Conservation (phyloP, 495 filamentous ascomycete genomes). For the Penicillium lividum region DNA sequence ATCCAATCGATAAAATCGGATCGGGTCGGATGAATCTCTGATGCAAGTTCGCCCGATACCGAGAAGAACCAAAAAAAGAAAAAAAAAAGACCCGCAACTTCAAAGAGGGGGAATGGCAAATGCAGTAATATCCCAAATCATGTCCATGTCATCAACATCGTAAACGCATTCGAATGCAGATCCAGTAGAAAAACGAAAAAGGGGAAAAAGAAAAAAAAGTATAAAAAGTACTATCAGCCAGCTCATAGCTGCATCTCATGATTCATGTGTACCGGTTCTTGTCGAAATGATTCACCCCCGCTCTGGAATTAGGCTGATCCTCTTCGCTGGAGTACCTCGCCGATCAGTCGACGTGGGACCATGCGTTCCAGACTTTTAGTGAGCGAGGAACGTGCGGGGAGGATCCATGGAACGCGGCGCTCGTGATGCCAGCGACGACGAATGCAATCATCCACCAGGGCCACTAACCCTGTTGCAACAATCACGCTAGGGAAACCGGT, state of each 20-base stretch:
- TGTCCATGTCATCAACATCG: conserved; percentile 3
- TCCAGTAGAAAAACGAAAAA: neutral
- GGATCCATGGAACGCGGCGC: conserved; percentile 55
- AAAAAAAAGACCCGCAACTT: neutral
- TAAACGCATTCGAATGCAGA: conserved; percentile 7
- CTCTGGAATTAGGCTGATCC: conserved; percentile 32
- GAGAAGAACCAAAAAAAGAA: neutral
- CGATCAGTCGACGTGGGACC: conserved; percentile 71
- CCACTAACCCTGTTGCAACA: conserved; percentile 84
- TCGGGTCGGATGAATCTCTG: conserved; percentile 3
- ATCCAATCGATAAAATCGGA: conserved; percentile 13
- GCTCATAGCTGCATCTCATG: conserved; percentile 10
- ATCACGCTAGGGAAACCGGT: conserved; percentile 63
- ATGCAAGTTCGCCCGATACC: conserved; percentile 2
- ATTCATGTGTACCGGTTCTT: conserved; percentile 3
- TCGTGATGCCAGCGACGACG: conserved; percentile 73
- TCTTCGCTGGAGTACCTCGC: conserved; percentile 72
- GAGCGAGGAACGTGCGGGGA: conserved; percentile 58
- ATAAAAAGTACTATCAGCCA: conserved; percentile 5
- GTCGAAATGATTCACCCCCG: neutral
- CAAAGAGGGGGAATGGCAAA: neutral
- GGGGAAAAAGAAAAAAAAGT: neutral
- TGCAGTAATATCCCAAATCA: neutral
- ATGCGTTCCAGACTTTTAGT: conserved; percentile 64
- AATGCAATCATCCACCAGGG: conserved; percentile 91